Conservation (phyloP, 1,284 basidiomycete genomes). For the Sporisorium reilianum region DNA sequence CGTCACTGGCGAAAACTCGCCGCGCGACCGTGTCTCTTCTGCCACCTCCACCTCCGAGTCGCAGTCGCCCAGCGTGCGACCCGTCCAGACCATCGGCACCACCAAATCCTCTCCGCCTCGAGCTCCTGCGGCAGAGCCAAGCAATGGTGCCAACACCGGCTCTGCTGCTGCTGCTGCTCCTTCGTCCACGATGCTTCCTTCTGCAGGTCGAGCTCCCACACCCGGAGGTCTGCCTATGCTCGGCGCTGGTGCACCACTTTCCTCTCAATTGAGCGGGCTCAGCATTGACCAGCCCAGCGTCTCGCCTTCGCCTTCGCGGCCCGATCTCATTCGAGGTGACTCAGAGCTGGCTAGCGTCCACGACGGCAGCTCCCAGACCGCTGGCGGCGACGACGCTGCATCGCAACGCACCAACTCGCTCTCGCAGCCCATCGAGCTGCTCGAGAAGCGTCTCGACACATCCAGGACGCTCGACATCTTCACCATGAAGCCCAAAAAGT, state of each 20-base stretch:
- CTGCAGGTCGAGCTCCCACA: constrained; percentile 25
- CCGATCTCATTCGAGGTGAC: constrained; percentile 41
- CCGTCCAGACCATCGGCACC: constrained; percentile 20
- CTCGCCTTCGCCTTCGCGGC: constrained; percentile 23
- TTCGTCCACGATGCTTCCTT: not conserved
- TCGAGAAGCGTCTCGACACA: constrained; percentile 85
- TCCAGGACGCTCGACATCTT: constrained; percentile 90
- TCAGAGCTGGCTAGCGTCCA: constrained; percentile 39
- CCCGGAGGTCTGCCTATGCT: constrained; percentile 27
- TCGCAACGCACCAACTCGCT: constrained; percentile 37
- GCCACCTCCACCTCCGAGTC: constrained; percentile 52
- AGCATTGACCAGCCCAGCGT: constrained; percentile 20
- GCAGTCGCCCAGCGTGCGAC: constrained; percentile 29
- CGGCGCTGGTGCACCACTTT: constrained; percentile 23
- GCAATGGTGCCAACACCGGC: constrained; percentile 10
- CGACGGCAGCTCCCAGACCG: constrained; percentile 27
- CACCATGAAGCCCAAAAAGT: constrained; percentile 89
- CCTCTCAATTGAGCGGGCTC: constrained; percentile 29
- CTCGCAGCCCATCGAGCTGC: constrained; percentile 71
- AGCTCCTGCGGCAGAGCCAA: constrained; percentile 8
- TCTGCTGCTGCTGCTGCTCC: constrained; percentile 1
- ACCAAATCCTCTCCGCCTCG: constrained; percentile 21
- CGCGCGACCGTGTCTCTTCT: constrained; percentile 50
- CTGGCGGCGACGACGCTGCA: constrained; percentile 16
- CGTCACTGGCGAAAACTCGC: constrained; percentile 39